Percentiles rank a stretch among this genome's conserved stretches.
These are phyloP conservation scores for Sarocladium oryzae DNA, from an alignment of 2,329 filamentous ascomycete genomes.

Conservation along the genomic window DNA sequence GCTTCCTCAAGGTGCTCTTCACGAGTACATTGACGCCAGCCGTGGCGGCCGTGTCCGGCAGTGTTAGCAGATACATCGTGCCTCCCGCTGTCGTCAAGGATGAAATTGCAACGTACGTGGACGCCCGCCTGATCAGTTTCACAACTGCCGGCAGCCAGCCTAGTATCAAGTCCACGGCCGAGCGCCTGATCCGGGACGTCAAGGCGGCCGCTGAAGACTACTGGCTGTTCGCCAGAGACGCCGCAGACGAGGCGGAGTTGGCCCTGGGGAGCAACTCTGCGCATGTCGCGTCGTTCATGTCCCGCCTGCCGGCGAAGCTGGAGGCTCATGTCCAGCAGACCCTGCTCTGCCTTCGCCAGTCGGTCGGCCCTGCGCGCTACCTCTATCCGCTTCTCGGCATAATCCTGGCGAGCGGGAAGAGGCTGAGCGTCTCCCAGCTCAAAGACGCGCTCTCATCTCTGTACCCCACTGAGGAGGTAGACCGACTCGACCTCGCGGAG, in stretches of 20 bases:
- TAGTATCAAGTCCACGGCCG: background rate
- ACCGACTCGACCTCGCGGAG: background rate
- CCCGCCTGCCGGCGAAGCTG: background rate
- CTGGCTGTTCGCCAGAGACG: slow-evolving; percentile 3
- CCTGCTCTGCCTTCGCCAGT: background rate
- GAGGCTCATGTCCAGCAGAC: background rate
- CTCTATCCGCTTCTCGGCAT: background rate
- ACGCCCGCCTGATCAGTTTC: background rate
- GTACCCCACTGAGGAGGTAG: background rate
- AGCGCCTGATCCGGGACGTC: background rate
- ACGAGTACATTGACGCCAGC: background rate
- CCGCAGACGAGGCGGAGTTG: background rate
- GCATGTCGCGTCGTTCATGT: background rate
- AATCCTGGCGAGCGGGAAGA: background rate
- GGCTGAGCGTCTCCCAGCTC: background rate
- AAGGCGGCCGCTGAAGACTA: background rate
- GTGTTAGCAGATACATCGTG: background rate
- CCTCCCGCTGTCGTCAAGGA: background rate
- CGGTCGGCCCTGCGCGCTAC: background rate
- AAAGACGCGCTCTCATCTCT: background rate
- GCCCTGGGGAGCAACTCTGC: background rate
- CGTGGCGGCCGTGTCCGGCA: background rate
- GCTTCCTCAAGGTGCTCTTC: slow-evolving; percentile 3
- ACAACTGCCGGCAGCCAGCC: background rate
- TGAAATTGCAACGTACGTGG: background rate